Conservation (phyloP, 768 basidiomycete genomes). For the Lactarius sp. region DNA sequence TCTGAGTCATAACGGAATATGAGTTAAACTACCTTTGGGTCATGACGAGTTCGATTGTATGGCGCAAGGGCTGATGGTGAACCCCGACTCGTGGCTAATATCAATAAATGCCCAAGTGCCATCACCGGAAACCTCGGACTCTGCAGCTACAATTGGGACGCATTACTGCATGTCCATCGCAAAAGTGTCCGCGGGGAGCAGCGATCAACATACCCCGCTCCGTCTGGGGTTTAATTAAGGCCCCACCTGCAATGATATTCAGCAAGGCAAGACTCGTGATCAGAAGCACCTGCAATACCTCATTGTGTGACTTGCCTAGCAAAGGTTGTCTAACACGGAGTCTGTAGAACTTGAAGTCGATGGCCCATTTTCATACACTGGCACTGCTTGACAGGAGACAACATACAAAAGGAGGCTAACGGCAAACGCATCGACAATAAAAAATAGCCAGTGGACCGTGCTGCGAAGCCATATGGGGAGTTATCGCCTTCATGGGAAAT, state of each 20-base stretch:
- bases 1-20: no score
- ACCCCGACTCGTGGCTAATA: neutral
- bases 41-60: neutral
- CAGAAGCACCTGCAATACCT: neutral
- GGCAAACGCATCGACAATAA: neutral
- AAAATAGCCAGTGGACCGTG: neutral
- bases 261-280: neutral
- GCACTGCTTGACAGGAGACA: neutral
- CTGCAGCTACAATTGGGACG: neutral
- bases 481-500: neutral
- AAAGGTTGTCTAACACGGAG: slow-evolving; percentile 1
- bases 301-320: slow-evolving; percentile 1
- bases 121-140: no score
- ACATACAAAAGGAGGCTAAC: neutral
- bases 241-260: neutral
- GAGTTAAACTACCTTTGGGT: no score
- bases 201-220: slow-evolving; percentile 1
- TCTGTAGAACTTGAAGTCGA: slow-evolving; percentile 5
- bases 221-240: slow-evolving; percentile 15
- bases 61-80: slow-evolving; percentile 1
- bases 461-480: neutral
- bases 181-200: neutral
- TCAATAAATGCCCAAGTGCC: neutral
- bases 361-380: slow-evolving; percentile 1
- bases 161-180: neutral